Evolutionary conservation across 768 basidiomycete genomes (phyloP), one percentile per base, ranked within the genome.

Genomic region (Rhodotorula graminis): DNA sequence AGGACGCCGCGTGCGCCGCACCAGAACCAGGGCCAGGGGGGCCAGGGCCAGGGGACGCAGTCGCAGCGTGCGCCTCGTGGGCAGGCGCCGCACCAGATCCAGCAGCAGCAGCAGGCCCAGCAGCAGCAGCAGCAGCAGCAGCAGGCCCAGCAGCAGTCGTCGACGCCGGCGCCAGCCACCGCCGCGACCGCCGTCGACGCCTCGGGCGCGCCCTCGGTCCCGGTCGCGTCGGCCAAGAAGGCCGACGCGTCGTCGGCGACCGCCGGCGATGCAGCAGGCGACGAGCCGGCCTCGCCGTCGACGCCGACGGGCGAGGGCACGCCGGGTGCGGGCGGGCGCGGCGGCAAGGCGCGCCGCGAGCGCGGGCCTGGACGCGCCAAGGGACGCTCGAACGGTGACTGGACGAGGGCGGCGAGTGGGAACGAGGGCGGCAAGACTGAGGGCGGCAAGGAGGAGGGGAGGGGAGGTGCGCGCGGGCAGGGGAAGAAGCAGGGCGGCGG

Each of bases 351-450:
- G 15, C 37, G 60, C 16, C 42, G 60, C 18, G 60, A 37, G 10
- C 60, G 59, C 42, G 59, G 59, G n/a, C 59, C 33, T 6, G 70
- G 56, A 25, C 21, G 59, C 40, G 53, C 53, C 21, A 27, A 42
- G n/a, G 59, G 52, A 2, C 59, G 71, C 44, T 52, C 46, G 23
- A 68, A 72, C 46, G 71, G 71, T 3, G 71, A 72, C 27, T 72
- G 71, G 71, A 58, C 57, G 57, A 8, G 57, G 2, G 57, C 9
- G 50, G 23, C 50, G 25, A 52, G 25, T 11, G 50, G n/a, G n/a
- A 31, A 3, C 21, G 46, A 2, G 46, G 52, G 42, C 29, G n/a
- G 12, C 61, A 18, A 11, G 61, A 27, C 27, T n/a, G 49, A 70
- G 40, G 58, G 44, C 14, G 25, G 25, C 15, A n/a, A 33, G 37